Conservation (phyloP, 2,329 filamentous ascomycete genomes). For the Pestalotiopsis sp. region DNA sequence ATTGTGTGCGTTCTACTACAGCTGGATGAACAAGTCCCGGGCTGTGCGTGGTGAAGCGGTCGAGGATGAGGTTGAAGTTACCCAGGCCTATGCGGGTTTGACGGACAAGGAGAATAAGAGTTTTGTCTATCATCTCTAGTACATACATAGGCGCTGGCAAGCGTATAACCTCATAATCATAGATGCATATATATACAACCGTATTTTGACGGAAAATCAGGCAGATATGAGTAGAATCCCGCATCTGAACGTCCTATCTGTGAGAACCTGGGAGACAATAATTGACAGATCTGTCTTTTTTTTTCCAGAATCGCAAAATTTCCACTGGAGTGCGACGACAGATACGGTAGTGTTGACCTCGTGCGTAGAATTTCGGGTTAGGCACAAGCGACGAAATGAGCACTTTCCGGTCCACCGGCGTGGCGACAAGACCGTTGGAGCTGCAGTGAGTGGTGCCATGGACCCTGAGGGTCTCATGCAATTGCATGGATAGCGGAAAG, state of each 20-base stretch:
- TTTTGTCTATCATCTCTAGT: background rate
- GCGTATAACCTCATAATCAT: background rate
- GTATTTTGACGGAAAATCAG: too few species aligned
- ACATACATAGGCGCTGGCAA: background rate
- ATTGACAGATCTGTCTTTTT: too few species aligned
- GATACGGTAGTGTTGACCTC: too few species aligned
- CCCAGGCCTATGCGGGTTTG: background rate
- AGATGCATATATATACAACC: too few species aligned
- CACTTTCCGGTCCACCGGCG: background rate
- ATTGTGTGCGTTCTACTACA: background rate
- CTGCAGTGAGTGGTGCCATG: background rate
- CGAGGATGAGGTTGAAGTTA: background rate
- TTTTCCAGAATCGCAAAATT: too few species aligned
- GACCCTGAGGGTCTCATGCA: background rate
- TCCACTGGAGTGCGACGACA: too few species aligned
- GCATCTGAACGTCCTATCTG: too few species aligned
- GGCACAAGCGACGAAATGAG: background rate
- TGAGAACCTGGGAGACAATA: too few species aligned
- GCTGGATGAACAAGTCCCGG: background rate
- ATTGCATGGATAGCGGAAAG: background rate
- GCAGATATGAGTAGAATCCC: too few species aligned
- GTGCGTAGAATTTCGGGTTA: too few species aligned
- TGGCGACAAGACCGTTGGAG: background rate
- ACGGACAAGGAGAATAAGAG: slow-evolving; percentile 2
- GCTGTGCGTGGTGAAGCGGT: background rate